Percentiles rank a stretch among this genome's conserved stretches.
Conservation (phyloP, 805 yeast species). For the Saccharomycopsis olivae region DNA sequence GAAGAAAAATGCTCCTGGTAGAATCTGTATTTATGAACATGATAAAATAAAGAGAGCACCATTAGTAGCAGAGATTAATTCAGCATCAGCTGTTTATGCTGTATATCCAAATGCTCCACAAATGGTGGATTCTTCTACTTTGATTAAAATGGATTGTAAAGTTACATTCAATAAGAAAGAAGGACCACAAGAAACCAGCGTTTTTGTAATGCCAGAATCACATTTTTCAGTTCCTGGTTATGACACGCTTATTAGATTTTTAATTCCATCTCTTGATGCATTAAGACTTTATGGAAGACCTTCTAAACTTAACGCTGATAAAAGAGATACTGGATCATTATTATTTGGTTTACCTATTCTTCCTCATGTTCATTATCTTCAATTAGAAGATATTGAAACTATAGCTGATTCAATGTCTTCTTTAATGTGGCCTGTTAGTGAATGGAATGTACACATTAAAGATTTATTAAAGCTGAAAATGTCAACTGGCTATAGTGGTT, state of each 20-base stretch:
- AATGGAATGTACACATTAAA: constrained; percentile 51
- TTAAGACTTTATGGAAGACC: constrained; percentile 81
- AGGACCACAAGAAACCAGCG: constrained; percentile 43
- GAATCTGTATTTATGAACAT: constrained; percentile 69
- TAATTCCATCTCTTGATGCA: constrained; percentile 66
- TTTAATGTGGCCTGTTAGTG: constrained; percentile 41
- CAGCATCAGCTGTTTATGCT: constrained; percentile 69
- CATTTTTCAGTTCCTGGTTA: constrained; percentile 78
- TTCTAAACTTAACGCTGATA: constrained; percentile 60
- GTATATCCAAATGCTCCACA: constrained; percentile 82
- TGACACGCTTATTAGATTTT: constrained; percentile 74
- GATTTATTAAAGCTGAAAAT: constrained; percentile 44
- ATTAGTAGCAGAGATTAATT: constrained; percentile 69
- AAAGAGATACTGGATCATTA: constrained; percentile 51
- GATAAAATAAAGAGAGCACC: constrained; percentile 58
- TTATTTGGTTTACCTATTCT: constrained; percentile 76
- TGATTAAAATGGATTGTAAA: constrained; percentile 81
- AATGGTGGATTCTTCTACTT: constrained; percentile 76
- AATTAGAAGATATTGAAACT: constrained; percentile 45
- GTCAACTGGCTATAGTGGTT: constrained; percentile 57
- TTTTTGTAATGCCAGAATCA: constrained; percentile 74
- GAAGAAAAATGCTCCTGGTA: constrained; percentile 40
- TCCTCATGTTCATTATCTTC: constrained; percentile 65
- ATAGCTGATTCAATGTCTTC: constrained; percentile 27
- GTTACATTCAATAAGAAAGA: constrained; percentile 48